phyloP scores from a whole-genome alignment of 495 filamentous ascomycete species.

The Viridothelium virens region DNA sequence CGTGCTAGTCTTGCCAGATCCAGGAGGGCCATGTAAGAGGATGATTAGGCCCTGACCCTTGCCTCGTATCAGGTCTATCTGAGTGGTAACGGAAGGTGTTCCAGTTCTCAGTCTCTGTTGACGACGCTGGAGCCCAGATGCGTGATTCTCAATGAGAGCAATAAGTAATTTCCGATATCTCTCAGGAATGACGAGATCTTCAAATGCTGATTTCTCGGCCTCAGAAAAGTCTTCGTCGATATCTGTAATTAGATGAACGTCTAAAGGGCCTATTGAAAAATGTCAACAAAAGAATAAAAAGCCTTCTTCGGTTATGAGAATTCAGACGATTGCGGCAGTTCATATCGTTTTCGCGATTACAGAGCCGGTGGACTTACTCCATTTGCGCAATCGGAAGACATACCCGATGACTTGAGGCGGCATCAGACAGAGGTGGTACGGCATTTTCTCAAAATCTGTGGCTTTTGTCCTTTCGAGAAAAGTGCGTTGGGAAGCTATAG shows the following conservation, averaged over 20 bases:
- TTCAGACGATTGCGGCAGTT: no score
- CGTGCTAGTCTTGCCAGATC: constrained; percentile 12
- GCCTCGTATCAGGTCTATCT: neutral
- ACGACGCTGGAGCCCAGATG: neutral
- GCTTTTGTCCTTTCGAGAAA: neutral
- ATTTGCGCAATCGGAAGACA: neutral
- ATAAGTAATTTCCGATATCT: neutral
- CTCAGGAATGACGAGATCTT: neutral
- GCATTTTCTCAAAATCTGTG: neutral
- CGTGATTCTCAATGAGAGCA: neutral
- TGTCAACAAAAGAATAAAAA: neutral
- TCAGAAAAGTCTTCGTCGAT: neutral
- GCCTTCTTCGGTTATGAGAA: no score
- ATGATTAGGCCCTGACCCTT: constrained; percentile 14
- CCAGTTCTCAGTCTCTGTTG: neutral
- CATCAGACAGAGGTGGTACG: neutral
- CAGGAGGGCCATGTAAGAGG: constrained; percentile 13
- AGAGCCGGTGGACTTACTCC: neutral
- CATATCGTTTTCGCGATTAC: no score
- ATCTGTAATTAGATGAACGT: neutral
- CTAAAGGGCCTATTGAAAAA: neutral
- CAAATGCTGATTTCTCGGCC: neutral
- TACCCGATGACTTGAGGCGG: neutral
- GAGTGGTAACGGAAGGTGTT: neutral
- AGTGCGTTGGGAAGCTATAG: neutral